phyloP scores from a whole-genome alignment of 1,284 basidiomycete genomes.

The Pseudozyma sp. region DNA sequence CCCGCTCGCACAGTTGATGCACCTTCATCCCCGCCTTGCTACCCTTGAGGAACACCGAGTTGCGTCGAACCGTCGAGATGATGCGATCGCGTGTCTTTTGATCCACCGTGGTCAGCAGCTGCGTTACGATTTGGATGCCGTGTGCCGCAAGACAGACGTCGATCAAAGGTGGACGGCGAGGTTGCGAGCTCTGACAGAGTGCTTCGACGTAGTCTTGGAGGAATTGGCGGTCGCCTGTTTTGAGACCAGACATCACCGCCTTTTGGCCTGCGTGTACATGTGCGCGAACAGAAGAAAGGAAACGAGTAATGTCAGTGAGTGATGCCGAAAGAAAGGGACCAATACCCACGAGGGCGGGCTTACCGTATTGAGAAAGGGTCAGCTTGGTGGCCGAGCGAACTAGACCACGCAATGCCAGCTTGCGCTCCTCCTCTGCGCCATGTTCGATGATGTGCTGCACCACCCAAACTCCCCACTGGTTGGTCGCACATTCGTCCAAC shows the following conservation, averaged over 20 bases:
- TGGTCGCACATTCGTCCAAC: constrained; percentile 53
- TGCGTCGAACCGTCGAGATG: constrained; percentile 62
- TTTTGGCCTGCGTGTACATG: constrained; percentile 49
- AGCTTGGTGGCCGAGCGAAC: constrained; percentile 48
- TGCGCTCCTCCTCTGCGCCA: constrained; percentile 42
- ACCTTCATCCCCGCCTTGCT: constrained; percentile 67
- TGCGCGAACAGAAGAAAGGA: neutral
- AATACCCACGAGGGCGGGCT: constrained; percentile 2
- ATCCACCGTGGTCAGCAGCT: constrained; percentile 64
- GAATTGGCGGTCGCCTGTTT: constrained; percentile 48
- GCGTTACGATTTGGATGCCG: constrained; percentile 66
- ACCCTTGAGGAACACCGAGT: constrained; percentile 64
- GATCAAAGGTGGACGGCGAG: constrained; percentile 60
- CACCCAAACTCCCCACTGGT: constrained; percentile 68
- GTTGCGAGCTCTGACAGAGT: constrained; percentile 51
- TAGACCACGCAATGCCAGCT: constrained; percentile 44
- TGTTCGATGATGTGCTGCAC: constrained; percentile 67
- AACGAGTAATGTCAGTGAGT: neutral
- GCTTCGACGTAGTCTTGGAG: constrained; percentile 49
- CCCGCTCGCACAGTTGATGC: constrained; percentile 66
- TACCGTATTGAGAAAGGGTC: constrained; percentile 63
- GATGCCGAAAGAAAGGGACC: neutral
- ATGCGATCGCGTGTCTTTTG: constrained; percentile 54
- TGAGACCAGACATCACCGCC: constrained; percentile 65
- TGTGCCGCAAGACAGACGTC: constrained; percentile 63